Evolutionary conservation across 2,329 filamentous ascomycete species (phyloP).

Genomic region (Penicillium sp.): DNA sequence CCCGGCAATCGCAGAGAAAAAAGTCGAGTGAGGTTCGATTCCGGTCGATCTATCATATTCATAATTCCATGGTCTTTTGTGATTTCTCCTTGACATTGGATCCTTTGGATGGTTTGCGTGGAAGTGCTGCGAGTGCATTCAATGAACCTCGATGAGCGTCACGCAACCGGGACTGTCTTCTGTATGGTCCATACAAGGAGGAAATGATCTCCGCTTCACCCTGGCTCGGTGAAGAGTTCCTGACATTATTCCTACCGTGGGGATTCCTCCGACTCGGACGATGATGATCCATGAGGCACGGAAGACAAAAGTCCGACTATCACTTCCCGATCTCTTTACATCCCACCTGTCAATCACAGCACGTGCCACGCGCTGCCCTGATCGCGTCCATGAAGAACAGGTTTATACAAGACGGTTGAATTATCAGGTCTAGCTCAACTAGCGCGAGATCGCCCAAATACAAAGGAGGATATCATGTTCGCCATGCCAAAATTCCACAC

Average conservation of each 20-base stretch:
- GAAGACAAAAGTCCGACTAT: neutral
- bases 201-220: neutral
- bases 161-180: neutral
- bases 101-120: neutral
- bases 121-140: too few relatives aligned
- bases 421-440: constrained; percentile 11
- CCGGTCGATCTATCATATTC: too few relatives aligned
- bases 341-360: constrained; percentile 4
- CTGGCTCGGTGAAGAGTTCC: neutral
- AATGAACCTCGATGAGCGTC: neutral
- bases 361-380: constrained; percentile 11
- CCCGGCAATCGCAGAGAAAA: neutral
- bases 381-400: neutral
- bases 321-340: neutral
- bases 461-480: constrained; percentile 24
- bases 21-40: too few relatives aligned
- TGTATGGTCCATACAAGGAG: neutral
- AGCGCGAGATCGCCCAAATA: constrained; percentile 9
- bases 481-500: constrained; percentile 13
- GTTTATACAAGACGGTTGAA: neutral
- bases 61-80: too few relatives aligned
- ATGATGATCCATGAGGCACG: too few relatives aligned
- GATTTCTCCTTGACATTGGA: neutral
- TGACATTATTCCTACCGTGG: too few relatives aligned
- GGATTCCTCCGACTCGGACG: neutral